These are phyloP conservation scores for Dactylis glomerata DNA, from an alignment of 176 grass and related monocot species.

Conservation along the genomic window DNA sequence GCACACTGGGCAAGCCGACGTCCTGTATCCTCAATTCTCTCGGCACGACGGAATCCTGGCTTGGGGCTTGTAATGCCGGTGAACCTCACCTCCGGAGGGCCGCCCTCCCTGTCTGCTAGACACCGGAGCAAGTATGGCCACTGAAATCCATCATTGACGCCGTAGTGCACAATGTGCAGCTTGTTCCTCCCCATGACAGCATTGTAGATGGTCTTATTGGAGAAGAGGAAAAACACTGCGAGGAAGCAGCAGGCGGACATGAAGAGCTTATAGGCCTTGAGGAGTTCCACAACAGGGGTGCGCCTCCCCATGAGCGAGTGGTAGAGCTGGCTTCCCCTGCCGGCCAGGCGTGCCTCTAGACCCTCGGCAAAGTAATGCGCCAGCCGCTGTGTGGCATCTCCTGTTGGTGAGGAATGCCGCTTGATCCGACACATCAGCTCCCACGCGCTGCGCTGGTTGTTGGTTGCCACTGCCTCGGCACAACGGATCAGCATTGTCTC, in stretches of 20 bases:
- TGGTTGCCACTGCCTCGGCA: slow-evolving; percentile 40
- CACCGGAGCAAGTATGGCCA: slow-evolving; percentile 39
- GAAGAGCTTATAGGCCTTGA: slow-evolving; percentile 47
- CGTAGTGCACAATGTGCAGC: slow-evolving; percentile 50
- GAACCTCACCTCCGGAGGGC: slow-evolving; percentile 41
- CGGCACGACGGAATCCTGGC: slow-evolving; percentile 40
- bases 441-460: slow-evolving; percentile 24
- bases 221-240: slow-evolving; percentile 14
- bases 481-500: slow-evolving; percentile 50
- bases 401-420: slow-evolving; percentile 25
- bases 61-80: slow-evolving; percentile 37
- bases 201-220: slow-evolving; percentile 43
- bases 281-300: not conserved
- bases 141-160: slow-evolving; percentile 38
- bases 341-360: slow-evolving; percentile 40
- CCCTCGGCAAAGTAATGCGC: slow-evolving; percentile 56
- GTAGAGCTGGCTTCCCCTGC: slow-evolving; percentile 43
- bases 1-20: slow-evolving; percentile 27
- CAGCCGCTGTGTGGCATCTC: slow-evolving; percentile 45
- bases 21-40: slow-evolving; percentile 36
- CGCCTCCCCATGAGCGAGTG: slow-evolving; percentile 37
- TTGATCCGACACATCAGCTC: slow-evolving; percentile 41
- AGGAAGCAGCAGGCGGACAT: slow-evolving; percentile 46
- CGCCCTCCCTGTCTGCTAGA: slow-evolving; percentile 4
- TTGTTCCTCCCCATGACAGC: slow-evolving; percentile 15